Evolutionary conservation across 1,139 yeast species (phyloP), one percentile per base, ranked within the genome.

Genomic region (Nakaseomyces uthaithaninus): DNA sequence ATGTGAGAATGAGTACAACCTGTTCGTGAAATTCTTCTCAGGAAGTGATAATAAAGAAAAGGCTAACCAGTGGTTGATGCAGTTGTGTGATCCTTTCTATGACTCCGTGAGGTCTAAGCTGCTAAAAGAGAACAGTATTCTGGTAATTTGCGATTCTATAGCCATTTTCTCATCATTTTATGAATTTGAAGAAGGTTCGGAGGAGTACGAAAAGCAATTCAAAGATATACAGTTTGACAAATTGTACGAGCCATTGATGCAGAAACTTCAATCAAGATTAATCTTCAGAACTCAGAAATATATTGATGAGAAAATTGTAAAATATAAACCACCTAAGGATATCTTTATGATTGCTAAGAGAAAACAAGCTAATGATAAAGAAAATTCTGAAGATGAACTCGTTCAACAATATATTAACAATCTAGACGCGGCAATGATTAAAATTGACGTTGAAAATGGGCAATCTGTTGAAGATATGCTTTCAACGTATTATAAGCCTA

Each of bases 251-350:
- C 87, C 94, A 0, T 72, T 87, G 10, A 61, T 83, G 18, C 76
- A 77, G 44, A 95, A 84, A 52, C 75, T 80, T 1, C 96, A 89
- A 60, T 71, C 86, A 2, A 67, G 95, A 44, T 66, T 89, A 33
- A 79, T 86, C 2, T 84, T 87, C 60, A 68, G 91, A 51, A 80
- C 83, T 4, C 94, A 86, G 54, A 69, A 74, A 7, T 79, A 74
- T 50, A 75, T 83, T 28, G 93, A 83, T 49, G 72, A 74, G 28
- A 79, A 77, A 44, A 75, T 86, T 42, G 72, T 75, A 23, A 73
- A 71, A 31, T 85, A 82, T 54, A 74, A 68, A 47, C 87, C 93
- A 1, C 71, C 74, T 2, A 71, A 77, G 0, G 77, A 77, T 45
- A 94, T 84, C 49, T 68, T 84, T 48, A 70, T 72, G 34, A 69